Evolutionary conservation across 73 alveolate genomes (phyloP), one percentile per base, ranked within the genome.

Genomic region (Paramecium tetraurelia): DNA sequence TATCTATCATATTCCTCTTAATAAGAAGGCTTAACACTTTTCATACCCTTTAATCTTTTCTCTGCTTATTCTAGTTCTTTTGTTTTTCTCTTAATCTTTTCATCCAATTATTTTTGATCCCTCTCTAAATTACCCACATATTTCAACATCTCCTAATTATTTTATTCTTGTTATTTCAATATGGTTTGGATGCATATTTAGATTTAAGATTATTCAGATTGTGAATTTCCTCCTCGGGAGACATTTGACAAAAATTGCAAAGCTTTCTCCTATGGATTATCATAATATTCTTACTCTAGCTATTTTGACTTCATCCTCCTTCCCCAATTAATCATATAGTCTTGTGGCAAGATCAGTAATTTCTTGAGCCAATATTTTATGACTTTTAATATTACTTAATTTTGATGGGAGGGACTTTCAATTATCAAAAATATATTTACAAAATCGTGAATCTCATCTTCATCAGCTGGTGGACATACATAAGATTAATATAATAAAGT

Each of bases 401-500:
- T 94, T 95, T 44, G 86, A 93, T 94, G 68, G 97, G 95, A 63
- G 94, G 11, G 87, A 83, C 93, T 70, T 35, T 53, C 16, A 31
- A 33, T 86, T 57, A 5, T 63, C 41, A 12, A 14, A 10, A 5
- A 85, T 59, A 58, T 75, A 85, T 43, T 89, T 93, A 84, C 96
- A 69, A 93, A 86, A 44, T 92, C 95, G 71, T 89, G 94, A 11
- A 94, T 85, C 40, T 94, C 97, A 41, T 86, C 94, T 77, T 94
- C 98, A 35, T 93, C 96, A 59, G 93, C 97, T n/a, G 96, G 95
- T 33, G 93, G 88, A 38, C 96, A 92, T 38, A 95, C 89, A 92
- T 96, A 95, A 89, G 99, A 99, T 88, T 98, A 96, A 93, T 97
- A 98, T 72, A 98, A 96, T 92, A 98, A 95, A 57, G 97, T 86